Evolutionary conservation across 73 alveolate species (phyloP), one percentile per base, ranked within the genome.

Genomic region (Paramecium sexaurelia): DNA sequence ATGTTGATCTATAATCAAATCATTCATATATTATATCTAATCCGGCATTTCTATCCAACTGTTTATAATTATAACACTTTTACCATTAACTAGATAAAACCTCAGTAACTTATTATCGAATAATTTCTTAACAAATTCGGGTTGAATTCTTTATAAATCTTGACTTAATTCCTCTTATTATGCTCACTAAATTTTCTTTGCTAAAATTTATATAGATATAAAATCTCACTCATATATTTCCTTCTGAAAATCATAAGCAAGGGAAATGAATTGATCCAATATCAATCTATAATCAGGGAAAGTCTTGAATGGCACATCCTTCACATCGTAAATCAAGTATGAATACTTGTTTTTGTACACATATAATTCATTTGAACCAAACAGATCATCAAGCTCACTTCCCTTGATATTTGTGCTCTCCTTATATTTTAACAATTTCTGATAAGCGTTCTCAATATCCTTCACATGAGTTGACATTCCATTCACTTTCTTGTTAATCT

Each of bases 41-140:
- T 78, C 90, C 20, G 90, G 90, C 75, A 78, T 78, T 45, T 78
- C 90, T 17, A 78, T 78, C 27, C 29, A 78, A 39, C 90, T 78
- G 15, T 73, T 32, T 1, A 66, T 29, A 2, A 43, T 10, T 78
- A 10, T 5, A 22, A 19, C 22, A 8, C 10, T 19, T 13, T 9
- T 78, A 78, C 90, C 90, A 78, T 78, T 78, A 24, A 26, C 55
- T 41, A 1, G 26, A 22, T 78, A 78, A 78, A 9, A 78, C 68
- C 4, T 78, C 73, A 41, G 71, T 41, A 78, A 78, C 55, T 32
- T 26, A n/a, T 17, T 56, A 78, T 40, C 71, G 43, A 17, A 78
- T 78, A 6, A 78, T 41, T 43, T 78, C 90, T 43, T 78, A 45
- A 43, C 90, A 78, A 41, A 78, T 43, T 13, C 71, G 15, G 8